These are phyloP conservation scores for Pythium chondricola DNA, from an alignment of 352 stramenopile species.

Conservation along the genomic window DNA sequence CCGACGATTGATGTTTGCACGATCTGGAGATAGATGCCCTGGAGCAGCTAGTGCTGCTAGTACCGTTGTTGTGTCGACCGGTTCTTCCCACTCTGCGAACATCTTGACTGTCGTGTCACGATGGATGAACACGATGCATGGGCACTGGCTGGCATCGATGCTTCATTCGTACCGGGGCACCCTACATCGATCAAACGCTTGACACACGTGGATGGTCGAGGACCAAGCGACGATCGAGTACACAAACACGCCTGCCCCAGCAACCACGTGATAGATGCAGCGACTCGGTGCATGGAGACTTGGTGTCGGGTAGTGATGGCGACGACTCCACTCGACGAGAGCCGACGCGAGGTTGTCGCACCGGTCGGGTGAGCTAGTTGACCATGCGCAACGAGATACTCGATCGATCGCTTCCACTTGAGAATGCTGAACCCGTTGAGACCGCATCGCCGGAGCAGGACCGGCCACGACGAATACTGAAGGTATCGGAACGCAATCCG, in stretches of 20 bases:
- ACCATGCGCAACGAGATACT: not conserved
- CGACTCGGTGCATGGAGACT: not conserved
- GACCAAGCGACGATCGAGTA: slow-evolving; percentile 16
- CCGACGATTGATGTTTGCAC: slow-evolving; percentile 21
- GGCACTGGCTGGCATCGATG: slow-evolving; percentile 5
- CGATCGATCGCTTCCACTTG: slow-evolving; percentile 38
- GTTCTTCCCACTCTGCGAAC: slow-evolving; percentile 13
- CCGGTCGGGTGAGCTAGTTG: too few species aligned
- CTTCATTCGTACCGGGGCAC: slow-evolving; percentile 12
- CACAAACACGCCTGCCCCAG: slow-evolving; percentile 5
- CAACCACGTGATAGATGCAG: slow-evolving; percentile 1
- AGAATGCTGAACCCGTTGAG: slow-evolving; percentile 33
- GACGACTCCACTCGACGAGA: not conserved
- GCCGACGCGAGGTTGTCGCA: too few species aligned
- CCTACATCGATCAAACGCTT: too few species aligned
- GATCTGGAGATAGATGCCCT: slow-evolving; percentile 14
- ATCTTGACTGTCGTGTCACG: slow-evolving; percentile 1
- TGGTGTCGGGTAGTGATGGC: too few species aligned
- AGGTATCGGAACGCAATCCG: slow-evolving; percentile 42
- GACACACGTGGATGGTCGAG: too few species aligned
- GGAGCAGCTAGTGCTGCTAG: slow-evolving; percentile 8
- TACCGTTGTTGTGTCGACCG: slow-evolving; percentile 3
- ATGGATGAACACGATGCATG: slow-evolving; percentile 24
- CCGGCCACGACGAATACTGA: slow-evolving; percentile 22
- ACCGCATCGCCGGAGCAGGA: slow-evolving; percentile 25